Conservation (phyloP, 108 stramenopile species). For the Cyclostephanos invisitatus region DNA sequence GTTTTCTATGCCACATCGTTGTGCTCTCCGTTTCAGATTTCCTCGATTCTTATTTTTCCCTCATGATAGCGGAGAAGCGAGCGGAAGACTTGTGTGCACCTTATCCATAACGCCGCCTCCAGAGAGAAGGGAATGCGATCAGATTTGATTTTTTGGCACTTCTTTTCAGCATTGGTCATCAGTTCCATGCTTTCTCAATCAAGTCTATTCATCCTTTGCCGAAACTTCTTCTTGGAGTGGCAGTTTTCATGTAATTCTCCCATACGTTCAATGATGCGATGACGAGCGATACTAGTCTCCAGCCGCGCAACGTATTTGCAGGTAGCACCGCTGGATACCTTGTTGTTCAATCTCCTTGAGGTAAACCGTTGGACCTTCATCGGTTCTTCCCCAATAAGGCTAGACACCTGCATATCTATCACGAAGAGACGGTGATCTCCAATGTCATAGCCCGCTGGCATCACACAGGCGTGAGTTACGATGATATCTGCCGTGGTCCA, state of each 20-base stretch:
- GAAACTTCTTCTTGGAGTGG: not conserved
- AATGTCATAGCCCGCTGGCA: slow-evolving; percentile 2
- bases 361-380: not conserved
- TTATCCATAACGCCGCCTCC: slow-evolving; percentile 3
- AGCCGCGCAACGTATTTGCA: too few relatives aligned
- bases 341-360: too few relatives aligned
- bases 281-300: too few relatives aligned
- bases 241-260: too few relatives aligned
- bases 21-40: slow-evolving; percentile 13
- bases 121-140: slow-evolving; percentile 10
- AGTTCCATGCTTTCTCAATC: not conserved
- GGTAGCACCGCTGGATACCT: too few relatives aligned
- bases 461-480: not conserved
- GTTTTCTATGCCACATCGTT: slow-evolving; percentile 2
- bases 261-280: too few relatives aligned
- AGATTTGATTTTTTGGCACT: slow-evolving; percentile 11
- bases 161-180: slow-evolving; percentile 6
- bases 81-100: not conserved
- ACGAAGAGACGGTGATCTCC: slow-evolving; percentile 15
- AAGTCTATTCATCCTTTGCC: not conserved
- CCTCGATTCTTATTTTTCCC: slow-evolving; percentile 16
- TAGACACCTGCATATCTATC: not conserved
- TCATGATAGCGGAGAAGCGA: not conserved
- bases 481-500: slow-evolving; percentile 11
- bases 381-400: not conserved